Evolutionary conservation across 2,329 filamentous ascomycete genomes (phyloP).

Genomic region (Aotearoamyces nothofagi): DNA sequence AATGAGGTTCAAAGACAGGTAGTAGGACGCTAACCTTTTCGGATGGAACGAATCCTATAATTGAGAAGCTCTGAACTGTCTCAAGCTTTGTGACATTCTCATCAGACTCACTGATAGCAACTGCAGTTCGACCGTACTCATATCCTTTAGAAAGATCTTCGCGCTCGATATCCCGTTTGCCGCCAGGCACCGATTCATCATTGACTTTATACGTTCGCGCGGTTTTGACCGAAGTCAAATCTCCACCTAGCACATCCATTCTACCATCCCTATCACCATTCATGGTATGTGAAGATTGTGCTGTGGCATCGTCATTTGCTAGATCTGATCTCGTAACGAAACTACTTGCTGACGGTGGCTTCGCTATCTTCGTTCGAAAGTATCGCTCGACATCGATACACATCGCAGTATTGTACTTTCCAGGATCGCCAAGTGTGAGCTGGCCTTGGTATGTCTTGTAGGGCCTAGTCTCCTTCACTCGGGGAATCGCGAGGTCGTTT

Average conservation of each 20-base stretch:
- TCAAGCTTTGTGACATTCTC: slow-evolving; percentile 79
- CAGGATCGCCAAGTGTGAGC: slow-evolving; percentile 64
- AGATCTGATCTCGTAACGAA: slow-evolving; percentile 40
- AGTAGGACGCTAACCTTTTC: slow-evolving; percentile 46
- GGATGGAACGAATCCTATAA: slow-evolving; percentile 72
- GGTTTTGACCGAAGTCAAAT: slow-evolving; percentile 57
- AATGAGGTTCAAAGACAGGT: no score
- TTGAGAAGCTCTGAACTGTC: slow-evolving; percentile 57
- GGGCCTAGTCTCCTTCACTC: slow-evolving; percentile 60
- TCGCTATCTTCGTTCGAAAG: slow-evolving; percentile 68
- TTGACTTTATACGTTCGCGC: slow-evolving; percentile 69
- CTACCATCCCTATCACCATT: slow-evolving; percentile 24
- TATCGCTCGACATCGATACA: slow-evolving; percentile 83
- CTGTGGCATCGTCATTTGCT: slow-evolving; percentile 26
- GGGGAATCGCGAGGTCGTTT: slow-evolving; percentile 60
- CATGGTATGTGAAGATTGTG: slow-evolving; percentile 34
- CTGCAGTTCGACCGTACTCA: slow-evolving; percentile 81
- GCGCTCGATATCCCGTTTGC: slow-evolving; percentile 66
- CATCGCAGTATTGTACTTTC: slow-evolving; percentile 59
- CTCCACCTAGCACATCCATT: slow-evolving; percentile 25
- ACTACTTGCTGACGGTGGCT: slow-evolving; percentile 59
- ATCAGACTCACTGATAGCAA: slow-evolving; percentile 77
- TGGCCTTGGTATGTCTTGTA: slow-evolving; percentile 67
- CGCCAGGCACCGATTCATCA: slow-evolving; percentile 58
- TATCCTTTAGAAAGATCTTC: slow-evolving; percentile 88